Evolutionary conservation across 1,284 basidiomycete genomes (phyloP).

Genomic region (Papiliotrema fonsecae): DNA sequence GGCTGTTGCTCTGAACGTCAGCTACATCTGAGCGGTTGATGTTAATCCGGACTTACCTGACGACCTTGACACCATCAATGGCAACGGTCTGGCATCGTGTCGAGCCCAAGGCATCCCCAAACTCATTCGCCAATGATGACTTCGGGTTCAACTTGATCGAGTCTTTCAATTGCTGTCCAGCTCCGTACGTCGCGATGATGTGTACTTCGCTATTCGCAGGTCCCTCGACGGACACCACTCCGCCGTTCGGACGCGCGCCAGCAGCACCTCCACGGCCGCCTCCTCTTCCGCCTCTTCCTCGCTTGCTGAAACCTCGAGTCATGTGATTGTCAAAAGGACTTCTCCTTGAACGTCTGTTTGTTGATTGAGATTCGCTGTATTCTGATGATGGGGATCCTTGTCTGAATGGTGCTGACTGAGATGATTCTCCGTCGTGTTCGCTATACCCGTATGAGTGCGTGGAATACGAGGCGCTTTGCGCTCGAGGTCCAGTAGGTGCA

Average conservation of each 20-base stretch:
- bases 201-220: neutral
- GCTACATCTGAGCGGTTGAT: neutral
- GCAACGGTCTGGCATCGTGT: neutral
- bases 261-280: too few species aligned
- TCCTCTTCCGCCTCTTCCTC: neutral
- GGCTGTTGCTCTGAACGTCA: conserved; percentile 1
- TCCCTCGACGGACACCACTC: neutral
- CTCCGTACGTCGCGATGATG: neutral
- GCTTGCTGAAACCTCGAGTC: neutral
- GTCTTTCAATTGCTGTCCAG: neutral
- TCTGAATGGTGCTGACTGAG: neutral
- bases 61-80: neutral
- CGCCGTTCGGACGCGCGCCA: neutral
- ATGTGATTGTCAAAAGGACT: neutral
- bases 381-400: neutral
- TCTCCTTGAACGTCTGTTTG: neutral
- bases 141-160: neutral
- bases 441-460: neutral
- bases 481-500: conserved; percentile 4
- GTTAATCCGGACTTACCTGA: neutral
- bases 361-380: neutral
- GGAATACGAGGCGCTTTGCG: neutral
- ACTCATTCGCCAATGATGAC: neutral
- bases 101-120: neutral
- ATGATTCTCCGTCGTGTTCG: neutral